Evolutionary conservation across 306 rosid genomes (phyloP).

Genomic region (Acmispon strigosus): DNA sequence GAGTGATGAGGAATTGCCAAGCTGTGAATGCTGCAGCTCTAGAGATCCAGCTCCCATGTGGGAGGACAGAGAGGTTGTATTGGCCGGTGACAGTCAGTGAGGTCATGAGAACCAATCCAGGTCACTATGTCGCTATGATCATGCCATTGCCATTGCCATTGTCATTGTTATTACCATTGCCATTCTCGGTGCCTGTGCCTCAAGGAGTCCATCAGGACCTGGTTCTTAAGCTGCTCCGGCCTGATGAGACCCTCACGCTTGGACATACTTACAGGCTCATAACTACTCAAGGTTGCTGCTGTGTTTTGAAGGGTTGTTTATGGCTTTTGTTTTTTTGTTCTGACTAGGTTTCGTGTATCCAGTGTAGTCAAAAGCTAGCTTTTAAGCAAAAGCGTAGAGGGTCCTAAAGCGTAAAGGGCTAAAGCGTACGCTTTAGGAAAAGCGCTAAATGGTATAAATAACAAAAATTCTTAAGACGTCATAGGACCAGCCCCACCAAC

Average conservation of each 20-base stretch:
- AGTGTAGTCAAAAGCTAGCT: no score
- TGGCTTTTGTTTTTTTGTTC: background rate
- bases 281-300: conserved; percentile 45
- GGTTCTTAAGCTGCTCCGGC: conserved; percentile 61
- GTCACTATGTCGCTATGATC: conserved; percentile 79
- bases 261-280: conserved; percentile 92
- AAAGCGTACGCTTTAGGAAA: no score
- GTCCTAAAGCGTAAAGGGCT: no score
- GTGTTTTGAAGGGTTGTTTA: background rate
- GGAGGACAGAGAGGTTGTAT: conserved; percentile 77
- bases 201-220: no score
- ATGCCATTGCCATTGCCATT: conserved; percentile 75
- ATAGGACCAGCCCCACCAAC: no score
- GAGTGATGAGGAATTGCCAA: conserved; percentile 86
- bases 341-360: background rate
- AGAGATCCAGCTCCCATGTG: conserved; percentile 88
- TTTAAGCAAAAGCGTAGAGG: no score
- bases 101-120: conserved; percentile 81
- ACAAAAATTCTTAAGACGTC: no score
- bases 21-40: conserved; percentile 95
- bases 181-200: conserved; percentile 24
- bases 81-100: conserved; percentile 75
- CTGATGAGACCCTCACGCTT: conserved; percentile 72
- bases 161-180: conserved; percentile 52
- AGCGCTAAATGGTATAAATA: no score